phyloP scores from a whole-genome alignment of 2,329 filamentous ascomycete genomes.

The Endocalyx cinctus region DNA sequence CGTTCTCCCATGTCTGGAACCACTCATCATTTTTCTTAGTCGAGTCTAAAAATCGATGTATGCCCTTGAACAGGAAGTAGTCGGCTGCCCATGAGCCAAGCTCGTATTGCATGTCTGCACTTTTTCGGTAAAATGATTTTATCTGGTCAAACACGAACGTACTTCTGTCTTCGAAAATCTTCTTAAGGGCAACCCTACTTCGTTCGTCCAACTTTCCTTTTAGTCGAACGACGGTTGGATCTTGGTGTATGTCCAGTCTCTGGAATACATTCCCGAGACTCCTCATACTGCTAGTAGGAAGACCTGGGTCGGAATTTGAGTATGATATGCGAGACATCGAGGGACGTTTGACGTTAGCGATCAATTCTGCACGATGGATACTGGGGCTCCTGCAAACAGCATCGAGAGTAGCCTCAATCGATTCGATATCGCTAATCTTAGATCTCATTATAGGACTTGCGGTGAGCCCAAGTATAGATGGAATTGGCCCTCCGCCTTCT shows the following conservation, averaged over 20 bases:
- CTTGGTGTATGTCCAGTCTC: conserved; percentile 51
- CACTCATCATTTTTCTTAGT: conserved; percentile 19
- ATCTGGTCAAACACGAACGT: conserved; percentile 55
- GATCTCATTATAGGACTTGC: conserved; percentile 71
- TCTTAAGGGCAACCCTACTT: conserved; percentile 33
- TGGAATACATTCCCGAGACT: conserved; percentile 37
- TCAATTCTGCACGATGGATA: conserved; percentile 62
- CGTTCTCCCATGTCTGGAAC: conserved; percentile 38
- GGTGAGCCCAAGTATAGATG: conserved; percentile 71
- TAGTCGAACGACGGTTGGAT: conserved; percentile 55
- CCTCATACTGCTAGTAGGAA: conserved; percentile 33
- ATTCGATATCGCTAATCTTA: conserved; percentile 48
- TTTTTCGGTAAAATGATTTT: conserved; percentile 46
- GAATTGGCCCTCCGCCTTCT: conserved; percentile 36
- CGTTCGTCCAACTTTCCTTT: conserved; percentile 35
- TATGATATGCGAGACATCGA: conserved; percentile 38
- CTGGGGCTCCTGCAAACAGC: conserved; percentile 66
- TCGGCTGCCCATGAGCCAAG: conserved; percentile 68
- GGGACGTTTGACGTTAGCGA: conserved; percentile 65
- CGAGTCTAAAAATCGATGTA: conserved; percentile 29
- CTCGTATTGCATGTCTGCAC: conserved; percentile 46
- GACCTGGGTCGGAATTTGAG: conserved; percentile 4
- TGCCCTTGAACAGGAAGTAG: conserved; percentile 53
- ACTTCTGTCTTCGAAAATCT: conserved; percentile 36
- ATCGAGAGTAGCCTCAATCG: conserved; percentile 66